phyloP scores from a whole-genome alignment of 805 yeast genomes.

The Candida chauliodis region DNA sequence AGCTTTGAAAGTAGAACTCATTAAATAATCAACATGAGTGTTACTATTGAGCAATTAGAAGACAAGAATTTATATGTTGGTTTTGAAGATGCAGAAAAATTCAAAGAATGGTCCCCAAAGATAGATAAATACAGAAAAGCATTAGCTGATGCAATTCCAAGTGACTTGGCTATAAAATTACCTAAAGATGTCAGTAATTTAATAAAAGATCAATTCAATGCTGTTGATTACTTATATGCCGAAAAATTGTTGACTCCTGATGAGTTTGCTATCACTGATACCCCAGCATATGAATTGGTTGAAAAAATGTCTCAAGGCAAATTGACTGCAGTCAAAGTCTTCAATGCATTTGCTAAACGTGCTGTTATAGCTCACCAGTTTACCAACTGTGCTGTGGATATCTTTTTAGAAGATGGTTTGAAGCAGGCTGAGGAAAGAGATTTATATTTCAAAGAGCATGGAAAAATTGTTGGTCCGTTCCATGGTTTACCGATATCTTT shows the following conservation, averaged over 20 bases:
- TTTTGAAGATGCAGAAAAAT: conserved; percentile 42
- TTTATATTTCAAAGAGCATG: conserved; percentile 42
- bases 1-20: not conserved
- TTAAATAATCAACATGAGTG: not conserved
- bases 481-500: conserved; percentile 67
- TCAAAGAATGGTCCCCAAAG: conserved; percentile 44
- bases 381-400: conserved; percentile 41
- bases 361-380: conserved; percentile 43
- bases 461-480: conserved; percentile 56
- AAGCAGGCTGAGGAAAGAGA: conserved; percentile 54
- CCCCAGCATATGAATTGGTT: conserved; percentile 24
- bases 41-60: not conserved
- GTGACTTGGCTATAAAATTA: conserved; percentile 28
- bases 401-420: conserved; percentile 58
- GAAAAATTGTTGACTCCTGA: conserved; percentile 29
- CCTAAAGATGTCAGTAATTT: conserved; percentile 32
- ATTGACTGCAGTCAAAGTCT: conserved; percentile 34
- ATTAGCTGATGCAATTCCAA: conserved; percentile 25
- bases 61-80: conserved; percentile 9
- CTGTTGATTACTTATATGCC: conserved; percentile 32
- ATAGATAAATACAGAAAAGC: conserved; percentile 35
- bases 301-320: conserved; percentile 30
- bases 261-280: conserved; percentile 38
- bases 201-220: conserved; percentile 32
- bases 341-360: conserved; percentile 41